Evolutionary conservation across 805 yeast species (phyloP), one percentile per base, ranked within the genome.

Genomic region (Sungouiozyma ichnusensis): DNA sequence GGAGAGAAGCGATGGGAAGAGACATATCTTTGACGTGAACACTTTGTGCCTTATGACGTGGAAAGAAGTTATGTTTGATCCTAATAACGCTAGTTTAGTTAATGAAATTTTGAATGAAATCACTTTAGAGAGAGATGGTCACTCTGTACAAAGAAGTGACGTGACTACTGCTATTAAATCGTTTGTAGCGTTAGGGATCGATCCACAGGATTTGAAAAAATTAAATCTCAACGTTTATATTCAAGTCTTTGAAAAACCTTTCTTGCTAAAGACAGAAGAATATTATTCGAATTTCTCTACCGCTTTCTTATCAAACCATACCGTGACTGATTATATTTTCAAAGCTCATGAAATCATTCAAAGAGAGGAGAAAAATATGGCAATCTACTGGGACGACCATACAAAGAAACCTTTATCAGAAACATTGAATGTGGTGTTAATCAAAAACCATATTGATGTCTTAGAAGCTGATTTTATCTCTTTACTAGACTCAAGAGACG

Each of bases 1-100:
- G 57, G 97, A 90, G 63, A 74, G 97, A 56, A 82, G 86, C 35
- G 97, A 90, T 59, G 97, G 97, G 15, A 77, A 85, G 54, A 74
- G 87, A 48, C 87, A 85, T 55, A 79, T 92, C 37, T 86, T 79
- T 62, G 98, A 92, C 62, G 94, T 94, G 17, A 81, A 87, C 58
- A 86, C 96, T 3, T 69, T 92, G 48, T 83, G 95, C 40, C 67
- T 90, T 40, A 71, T 87, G 50, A 80, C 85, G 38, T 92, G 99
- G 99, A 81, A 83, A 56, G 77, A 78, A 45, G 76, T 77, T 45
- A 73, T 92, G 76, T 90, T 92, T 62, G 73, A 74, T 47, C 73
- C 76, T 19, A 75, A 86, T 54, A 71, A 77, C 36, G 72, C 72
- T 4, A 57, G 55, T 6, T 69, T 94, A 42, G 77, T 86, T 48